A percentile compares a stretch with the other conserved stretches of the same genome.
These are phyloP conservation scores for Lanmaoa pseudosensibilis DNA, from an alignment of 768 basidiomycete genomes.

Conservation along the genomic window DNA sequence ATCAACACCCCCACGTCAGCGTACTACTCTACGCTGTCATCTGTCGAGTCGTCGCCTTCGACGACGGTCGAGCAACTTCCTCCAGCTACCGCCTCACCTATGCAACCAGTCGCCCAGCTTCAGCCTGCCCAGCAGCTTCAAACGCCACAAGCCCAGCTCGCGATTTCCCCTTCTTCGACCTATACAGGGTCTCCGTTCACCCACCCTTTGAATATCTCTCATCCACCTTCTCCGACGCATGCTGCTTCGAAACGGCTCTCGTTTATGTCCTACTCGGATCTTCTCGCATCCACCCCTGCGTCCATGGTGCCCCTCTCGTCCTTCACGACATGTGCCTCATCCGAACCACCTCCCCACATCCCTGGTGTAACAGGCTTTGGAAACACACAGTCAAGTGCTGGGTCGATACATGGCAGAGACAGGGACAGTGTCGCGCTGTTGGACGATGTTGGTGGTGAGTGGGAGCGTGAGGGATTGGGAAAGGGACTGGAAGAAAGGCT, in stretches of 20 bases:
- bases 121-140: constrained; percentile 16
- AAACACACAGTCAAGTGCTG: constrained; percentile 28
- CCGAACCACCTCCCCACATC: constrained; percentile 75
- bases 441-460: constrained; percentile 78
- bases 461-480: constrained; percentile 84
- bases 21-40: constrained; percentile 44
- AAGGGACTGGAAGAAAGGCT: constrained; percentile 80
- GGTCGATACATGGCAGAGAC: constrained; percentile 29
- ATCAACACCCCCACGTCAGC: constrained; percentile 50
- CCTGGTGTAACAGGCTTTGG: constrained; percentile 53
- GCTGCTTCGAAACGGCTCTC: constrained; percentile 68
- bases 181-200: constrained; percentile 29
- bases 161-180: constrained; percentile 25
- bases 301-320: constrained; percentile 70
- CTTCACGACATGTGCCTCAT: constrained; percentile 61
- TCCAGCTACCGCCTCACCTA: constrained; percentile 21
- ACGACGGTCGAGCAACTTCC: constrained; percentile 37
- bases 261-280: constrained; percentile 86
- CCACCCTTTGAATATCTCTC: constrained; percentile 26
- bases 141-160: constrained; percentile 6
- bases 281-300: constrained; percentile 75
- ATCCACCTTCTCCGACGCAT: constrained; percentile 50
- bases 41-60: constrained; percentile 40
- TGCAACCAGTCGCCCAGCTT: constrained; percentile 23
- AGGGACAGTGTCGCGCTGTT: constrained; percentile 47